Evolutionary conservation across 2,329 filamentous ascomycete species (phyloP), one percentile per base, ranked within the genome.

Genomic region (Diaporthe aspalathi): DNA sequence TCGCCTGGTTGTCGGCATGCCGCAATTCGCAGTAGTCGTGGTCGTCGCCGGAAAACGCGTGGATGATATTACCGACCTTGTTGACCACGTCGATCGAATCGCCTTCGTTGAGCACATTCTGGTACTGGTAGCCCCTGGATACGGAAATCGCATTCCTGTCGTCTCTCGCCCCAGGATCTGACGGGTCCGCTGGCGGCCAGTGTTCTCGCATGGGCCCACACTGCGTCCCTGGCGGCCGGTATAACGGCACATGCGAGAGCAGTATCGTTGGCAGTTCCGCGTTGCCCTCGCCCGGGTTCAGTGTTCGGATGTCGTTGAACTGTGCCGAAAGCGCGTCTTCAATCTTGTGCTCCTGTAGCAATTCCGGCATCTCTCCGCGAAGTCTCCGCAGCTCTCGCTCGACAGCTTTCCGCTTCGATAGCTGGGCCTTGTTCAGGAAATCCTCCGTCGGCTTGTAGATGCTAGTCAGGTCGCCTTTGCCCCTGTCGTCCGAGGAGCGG

Each of bases 21-120:
- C 91, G 87, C 8, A 98, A 84, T 77, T 97, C 95, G 82, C 96
- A 99, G 83, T 98, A 98, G 83, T 99, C 96, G 83, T 99, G 96
- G 78, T 99, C 96, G 77, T 99, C 96, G 14, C 96, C 96, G 0
- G 94, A 97, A 79, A 98, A 99, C 53, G 95, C 92, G 74, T 96
- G 92, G 3, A 90, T 87, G 16, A 98, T 89, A 73, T 96, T 93
- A 43, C 94, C 94, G 43, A 97, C 86, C 74, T 91, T 93, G 72
- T 91, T 87, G 52, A 97, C 84, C 47, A 99, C 84, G 66, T 91
- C 90, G 56, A 90, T 86, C 0, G 95, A 96, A 75, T 98, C 90
- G 2, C 89, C 86, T 63, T 92, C 89, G 65, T 88, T 92, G 32
- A 99, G 88, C 3, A 98, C 95, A 76, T 98, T 99, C 80, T 98